phyloP scores from a whole-genome alignment of 495 filamentous ascomycete genomes.

The Cudoniella acicularis region DNA sequence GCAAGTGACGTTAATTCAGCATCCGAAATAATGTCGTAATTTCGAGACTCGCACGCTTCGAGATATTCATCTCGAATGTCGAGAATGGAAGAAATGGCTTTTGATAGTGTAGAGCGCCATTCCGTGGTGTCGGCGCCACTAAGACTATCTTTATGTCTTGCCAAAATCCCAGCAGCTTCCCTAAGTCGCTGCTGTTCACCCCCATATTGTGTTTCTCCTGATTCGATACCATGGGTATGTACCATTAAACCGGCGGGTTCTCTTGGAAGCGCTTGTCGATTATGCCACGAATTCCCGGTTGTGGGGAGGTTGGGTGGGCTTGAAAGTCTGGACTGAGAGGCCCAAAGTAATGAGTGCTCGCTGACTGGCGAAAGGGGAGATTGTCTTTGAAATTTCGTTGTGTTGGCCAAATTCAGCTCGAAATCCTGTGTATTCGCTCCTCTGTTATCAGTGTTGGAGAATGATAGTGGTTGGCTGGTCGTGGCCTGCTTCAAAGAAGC shows the following conservation, averaged over 20 bases:
- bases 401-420: neutral
- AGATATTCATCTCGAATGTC: neutral
- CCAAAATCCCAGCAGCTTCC: neutral
- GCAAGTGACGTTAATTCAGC: neutral
- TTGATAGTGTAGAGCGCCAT: neutral
- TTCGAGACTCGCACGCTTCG: neutral
- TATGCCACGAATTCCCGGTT: neutral
- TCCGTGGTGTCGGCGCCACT: neutral
- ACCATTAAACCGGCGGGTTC: neutral
- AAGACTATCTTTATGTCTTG: neutral
- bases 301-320: neutral
- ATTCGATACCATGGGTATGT: neutral
- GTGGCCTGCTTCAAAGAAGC: neutral
- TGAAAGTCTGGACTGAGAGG: neutral
- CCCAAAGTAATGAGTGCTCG: neutral
- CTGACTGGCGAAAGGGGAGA: neutral
- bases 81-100: neutral
- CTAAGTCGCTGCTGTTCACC: neutral
- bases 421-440: neutral
- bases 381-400: neutral
- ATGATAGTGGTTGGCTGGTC: neutral
- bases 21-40: neutral
- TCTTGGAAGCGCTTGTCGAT: neutral
- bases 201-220: neutral
- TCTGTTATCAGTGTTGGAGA: neutral